phyloP scores from a whole-genome alignment of 306 rosid genomes.

The Fragaria nilgerrensis region DNA sequence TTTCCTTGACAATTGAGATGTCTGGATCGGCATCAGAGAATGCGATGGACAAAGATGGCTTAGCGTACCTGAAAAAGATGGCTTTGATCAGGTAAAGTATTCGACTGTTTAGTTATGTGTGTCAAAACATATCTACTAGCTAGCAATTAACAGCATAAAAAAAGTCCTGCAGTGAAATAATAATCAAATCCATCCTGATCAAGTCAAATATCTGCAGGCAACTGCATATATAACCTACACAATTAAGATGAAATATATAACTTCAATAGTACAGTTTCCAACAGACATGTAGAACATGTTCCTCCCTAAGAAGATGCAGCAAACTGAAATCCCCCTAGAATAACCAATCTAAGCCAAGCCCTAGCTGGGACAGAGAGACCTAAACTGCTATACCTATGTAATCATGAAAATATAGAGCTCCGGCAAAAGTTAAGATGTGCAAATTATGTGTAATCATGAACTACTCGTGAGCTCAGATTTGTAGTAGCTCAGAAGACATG shows the following conservation, averaged over 20 bases:
- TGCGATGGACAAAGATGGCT: constrained; percentile 35
- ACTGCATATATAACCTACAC: background rate
- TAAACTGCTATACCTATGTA: background rate
- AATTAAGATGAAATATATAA: background rate
- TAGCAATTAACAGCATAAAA: background rate
- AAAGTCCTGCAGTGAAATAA: background rate
- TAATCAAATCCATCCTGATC: constrained; percentile 5
- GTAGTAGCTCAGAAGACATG: background rate
- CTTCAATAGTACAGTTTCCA: background rate
- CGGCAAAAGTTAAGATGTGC: background rate
- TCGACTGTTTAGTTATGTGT: background rate
- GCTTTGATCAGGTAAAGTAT: constrained; percentile 27
- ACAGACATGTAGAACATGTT: background rate
- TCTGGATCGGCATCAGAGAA: constrained; percentile 47
- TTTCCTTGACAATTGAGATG: constrained; percentile 52
- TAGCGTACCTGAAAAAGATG: constrained; percentile 46
- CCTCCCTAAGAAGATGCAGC: constrained; percentile 6
- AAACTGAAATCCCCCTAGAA: background rate
- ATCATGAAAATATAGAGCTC: background rate
- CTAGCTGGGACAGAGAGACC: background rate
- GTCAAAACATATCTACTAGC: background rate
- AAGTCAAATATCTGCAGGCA: background rate
- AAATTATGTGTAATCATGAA: background rate
- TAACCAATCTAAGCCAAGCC: background rate
- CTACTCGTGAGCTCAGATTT: background rate